These are phyloP conservation scores for Copromyces sp. DNA, from an alignment of 495 filamentous ascomycete genomes.

Conservation along the genomic window DNA sequence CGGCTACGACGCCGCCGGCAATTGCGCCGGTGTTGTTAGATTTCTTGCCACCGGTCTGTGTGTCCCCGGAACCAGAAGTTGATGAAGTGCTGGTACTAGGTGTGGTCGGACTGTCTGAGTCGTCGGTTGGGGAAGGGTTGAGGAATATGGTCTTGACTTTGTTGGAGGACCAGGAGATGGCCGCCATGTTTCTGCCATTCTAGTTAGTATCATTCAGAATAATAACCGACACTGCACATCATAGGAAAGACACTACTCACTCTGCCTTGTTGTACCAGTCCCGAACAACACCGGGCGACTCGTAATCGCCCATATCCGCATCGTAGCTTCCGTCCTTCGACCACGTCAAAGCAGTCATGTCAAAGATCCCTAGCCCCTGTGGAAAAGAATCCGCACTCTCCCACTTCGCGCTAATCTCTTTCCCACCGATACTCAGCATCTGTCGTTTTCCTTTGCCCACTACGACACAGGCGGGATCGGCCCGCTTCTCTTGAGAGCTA, in stretches of 20 bases:
- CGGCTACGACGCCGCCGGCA: background rate
- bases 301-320: conserved; percentile 3
- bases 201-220: background rate
- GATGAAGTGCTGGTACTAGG: background rate
- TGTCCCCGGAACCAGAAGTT: background rate
- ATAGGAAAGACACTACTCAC: background rate
- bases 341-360: conserved; percentile 1
- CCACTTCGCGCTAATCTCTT: background rate
- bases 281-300: conserved; percentile 1
- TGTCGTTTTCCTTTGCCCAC: background rate
- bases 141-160: background rate
- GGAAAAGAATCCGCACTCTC: background rate
- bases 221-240: background rate
- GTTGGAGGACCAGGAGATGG: background rate
- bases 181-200: background rate
- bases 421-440: background rate
- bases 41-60: background rate
- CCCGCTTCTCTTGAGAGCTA: background rate
- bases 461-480: background rate
- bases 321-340: background rate
- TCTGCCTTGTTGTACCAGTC: background rate
- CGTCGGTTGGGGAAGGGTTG: background rate
- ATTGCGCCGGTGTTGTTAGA: background rate
- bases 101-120: background rate
- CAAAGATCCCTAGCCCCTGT: background rate